Evolutionary conservation across 345 rosid genomes (phyloP).

Genomic region (Eucalyptus sideroxylon): DNA sequence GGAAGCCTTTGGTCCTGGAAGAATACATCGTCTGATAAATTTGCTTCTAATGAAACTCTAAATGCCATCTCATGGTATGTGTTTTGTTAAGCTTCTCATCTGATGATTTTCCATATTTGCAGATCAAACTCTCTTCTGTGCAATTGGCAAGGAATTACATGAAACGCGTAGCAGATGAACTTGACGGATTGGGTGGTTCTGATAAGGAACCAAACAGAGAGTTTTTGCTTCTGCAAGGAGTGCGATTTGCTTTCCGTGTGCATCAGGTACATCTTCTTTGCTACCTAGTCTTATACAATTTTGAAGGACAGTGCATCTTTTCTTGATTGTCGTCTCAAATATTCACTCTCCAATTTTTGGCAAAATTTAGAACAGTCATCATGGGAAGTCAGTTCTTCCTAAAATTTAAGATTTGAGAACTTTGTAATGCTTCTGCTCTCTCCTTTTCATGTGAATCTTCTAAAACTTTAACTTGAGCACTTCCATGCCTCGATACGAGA

Average conservation of each 20-base stretch:
- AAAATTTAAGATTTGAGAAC: background rate
- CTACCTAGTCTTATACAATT: background rate
- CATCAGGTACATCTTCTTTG: slow-evolving; percentile 55
- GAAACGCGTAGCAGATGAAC: slow-evolving; percentile 88
- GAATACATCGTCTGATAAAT: background rate
- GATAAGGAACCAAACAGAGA: slow-evolving; percentile 95
- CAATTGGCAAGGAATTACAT: slow-evolving; percentile 92
- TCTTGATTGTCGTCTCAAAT: background rate
- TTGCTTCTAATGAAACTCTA: background rate
- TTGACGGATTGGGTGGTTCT: slow-evolving; percentile 59
- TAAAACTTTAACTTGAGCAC: background rate
- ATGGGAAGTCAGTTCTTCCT: background rate
- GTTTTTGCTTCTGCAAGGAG: slow-evolving; percentile 87
- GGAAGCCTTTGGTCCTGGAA: background rate
- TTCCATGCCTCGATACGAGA: background rate
- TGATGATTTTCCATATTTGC: background rate
- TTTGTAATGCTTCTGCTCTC: background rate
- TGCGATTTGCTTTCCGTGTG: slow-evolving; percentile 91
- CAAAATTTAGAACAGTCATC: background rate
- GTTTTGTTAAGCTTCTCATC: background rate
- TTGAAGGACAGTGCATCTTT: background rate
- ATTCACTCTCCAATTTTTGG: background rate
- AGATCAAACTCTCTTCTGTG: slow-evolving; percentile 97
- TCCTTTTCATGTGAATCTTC: background rate
- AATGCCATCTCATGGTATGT: background rate